A percentile compares a stretch with the other conserved stretches of the same genome.
Evolutionary conservation across 768 basidiomycete species (phyloP).

Genomic region (Collybia sp.): DNA sequence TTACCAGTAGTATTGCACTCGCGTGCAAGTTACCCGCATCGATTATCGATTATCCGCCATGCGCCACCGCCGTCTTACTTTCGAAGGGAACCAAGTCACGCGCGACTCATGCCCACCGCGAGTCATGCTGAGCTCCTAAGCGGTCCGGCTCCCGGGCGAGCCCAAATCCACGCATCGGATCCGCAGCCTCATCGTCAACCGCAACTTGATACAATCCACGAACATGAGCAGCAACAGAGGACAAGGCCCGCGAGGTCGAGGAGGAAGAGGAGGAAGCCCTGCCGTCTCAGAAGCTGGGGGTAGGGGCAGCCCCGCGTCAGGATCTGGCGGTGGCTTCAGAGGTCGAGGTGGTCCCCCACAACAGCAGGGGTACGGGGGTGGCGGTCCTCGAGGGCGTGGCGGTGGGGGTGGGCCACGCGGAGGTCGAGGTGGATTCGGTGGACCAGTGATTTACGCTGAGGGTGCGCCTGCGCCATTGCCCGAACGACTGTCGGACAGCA

Average conservation of each 20-base stretch:
- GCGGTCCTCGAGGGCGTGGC: slow-evolving; percentile 13
- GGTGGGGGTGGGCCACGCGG: slow-evolving; percentile 16
- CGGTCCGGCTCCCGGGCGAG: too few relatives aligned
- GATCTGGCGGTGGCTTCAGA: neutral
- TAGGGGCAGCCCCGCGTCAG: too few relatives aligned
- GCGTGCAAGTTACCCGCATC: too few relatives aligned
- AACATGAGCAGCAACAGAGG: neutral
- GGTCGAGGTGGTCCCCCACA: slow-evolving; percentile 14
- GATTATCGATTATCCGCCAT: too few relatives aligned
- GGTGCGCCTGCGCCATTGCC: slow-evolving; percentile 28
- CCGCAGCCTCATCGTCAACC: too few relatives aligned
- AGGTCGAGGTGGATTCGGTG: slow-evolving; percentile 20
- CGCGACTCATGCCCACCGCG: too few relatives aligned
- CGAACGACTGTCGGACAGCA: slow-evolving; percentile 25
- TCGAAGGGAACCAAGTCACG: too few relatives aligned
- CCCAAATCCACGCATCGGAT: too few relatives aligned
- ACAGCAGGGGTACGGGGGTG: slow-evolving; percentile 15
- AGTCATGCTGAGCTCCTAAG: too few relatives aligned
- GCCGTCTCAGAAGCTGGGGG: neutral
- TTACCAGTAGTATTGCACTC: too few relatives aligned
- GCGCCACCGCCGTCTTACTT: too few relatives aligned
- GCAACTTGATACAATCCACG: too few relatives aligned
- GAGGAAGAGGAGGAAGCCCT: slow-evolving; percentile 6
- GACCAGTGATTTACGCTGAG: slow-evolving; percentile 34
- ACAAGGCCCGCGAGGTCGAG: slow-evolving; percentile 12